Conservation (phyloP, 1,284 basidiomycete genomes). For the Retiboletus fuscus region DNA sequence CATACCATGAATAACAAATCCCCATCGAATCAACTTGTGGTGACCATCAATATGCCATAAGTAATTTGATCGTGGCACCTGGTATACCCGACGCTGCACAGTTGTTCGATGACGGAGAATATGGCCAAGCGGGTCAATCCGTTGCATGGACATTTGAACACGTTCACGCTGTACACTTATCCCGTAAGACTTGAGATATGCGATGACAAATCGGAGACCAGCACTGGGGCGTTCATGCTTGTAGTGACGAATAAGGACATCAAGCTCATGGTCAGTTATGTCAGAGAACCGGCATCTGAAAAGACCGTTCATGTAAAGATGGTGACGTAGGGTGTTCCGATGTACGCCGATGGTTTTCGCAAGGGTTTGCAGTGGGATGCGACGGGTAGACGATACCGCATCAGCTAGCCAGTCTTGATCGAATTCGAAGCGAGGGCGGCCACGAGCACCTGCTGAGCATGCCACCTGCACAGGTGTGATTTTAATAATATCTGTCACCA, state of each 20-base stretch:
- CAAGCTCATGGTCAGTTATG: constrained; percentile 12
- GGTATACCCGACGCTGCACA: constrained; percentile 29
- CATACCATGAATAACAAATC: constrained; percentile 62
- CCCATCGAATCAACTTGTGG: constrained; percentile 63
- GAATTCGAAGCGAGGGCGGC: background rate
- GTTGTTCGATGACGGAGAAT: constrained; percentile 36
- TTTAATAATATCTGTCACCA: background rate
- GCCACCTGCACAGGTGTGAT: background rate
- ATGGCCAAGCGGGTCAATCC: constrained; percentile 33
- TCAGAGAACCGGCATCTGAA: background rate
- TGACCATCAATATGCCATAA: constrained; percentile 63
- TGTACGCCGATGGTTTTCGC: background rate
- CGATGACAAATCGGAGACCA: constrained; percentile 13
- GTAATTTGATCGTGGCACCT: constrained; percentile 8
- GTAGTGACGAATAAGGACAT: constrained; percentile 11
- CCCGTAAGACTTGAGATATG: constrained; percentile 10
- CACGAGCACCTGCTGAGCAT: background rate
- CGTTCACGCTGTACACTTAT: constrained; percentile 5
- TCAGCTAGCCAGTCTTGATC: background rate
- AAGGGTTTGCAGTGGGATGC: background rate
- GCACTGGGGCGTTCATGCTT: constrained; percentile 9
- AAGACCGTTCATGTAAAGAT: background rate
- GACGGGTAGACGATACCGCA: background rate
- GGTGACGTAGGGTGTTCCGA: background rate
- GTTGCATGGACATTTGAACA: background rate